phyloP scores from a whole-genome alignment of 2,329 filamentous ascomycete species.

The Trichophyton mentagrophytes region DNA sequence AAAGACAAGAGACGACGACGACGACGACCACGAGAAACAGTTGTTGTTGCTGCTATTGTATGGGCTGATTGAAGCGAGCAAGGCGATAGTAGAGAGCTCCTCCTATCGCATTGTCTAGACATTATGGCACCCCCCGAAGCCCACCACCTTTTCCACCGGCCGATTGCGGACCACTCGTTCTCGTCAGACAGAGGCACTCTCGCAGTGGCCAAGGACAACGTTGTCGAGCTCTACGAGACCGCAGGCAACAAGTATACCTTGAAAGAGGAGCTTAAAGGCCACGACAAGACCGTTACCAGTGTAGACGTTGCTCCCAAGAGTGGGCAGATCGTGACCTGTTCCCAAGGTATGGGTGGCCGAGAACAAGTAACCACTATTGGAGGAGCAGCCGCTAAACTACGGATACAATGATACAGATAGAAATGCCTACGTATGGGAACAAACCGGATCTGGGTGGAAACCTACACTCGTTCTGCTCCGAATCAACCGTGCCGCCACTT shows the following conservation, averaged over 20 bases:
- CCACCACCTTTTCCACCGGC: conserved; percentile 91
- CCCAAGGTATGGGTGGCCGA: conserved; percentile 53
- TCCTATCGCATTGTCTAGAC: conserved; percentile 56
- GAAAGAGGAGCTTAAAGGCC: conserved; percentile 85
- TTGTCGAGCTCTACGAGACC: conserved; percentile 73
- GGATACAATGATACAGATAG: conserved; percentile 49
- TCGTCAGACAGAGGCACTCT: conserved; percentile 79
- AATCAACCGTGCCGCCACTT: conserved; percentile 92
- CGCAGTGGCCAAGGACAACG: conserved; percentile 80
- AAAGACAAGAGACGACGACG: no score
- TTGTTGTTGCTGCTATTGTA: background rate
- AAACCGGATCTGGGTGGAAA: conserved; percentile 83
- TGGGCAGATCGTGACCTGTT: conserved; percentile 93
- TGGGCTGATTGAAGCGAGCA: background rate
- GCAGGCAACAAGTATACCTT: conserved; percentile 64
- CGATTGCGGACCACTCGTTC: conserved; percentile 97
- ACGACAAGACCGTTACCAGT: conserved; percentile 93
- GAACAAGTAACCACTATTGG: background rate
- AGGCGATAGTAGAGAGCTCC: conserved; percentile 93
- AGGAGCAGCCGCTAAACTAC: conserved; percentile 2
- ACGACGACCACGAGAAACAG: no score
- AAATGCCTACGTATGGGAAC: conserved; percentile 97
- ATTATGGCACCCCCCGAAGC: conserved; percentile 76
- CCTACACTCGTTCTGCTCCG: conserved; percentile 91
- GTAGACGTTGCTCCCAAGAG: conserved; percentile 87